phyloP scores from a whole-genome alignment of 768 basidiomycete genomes.

The Leccinum aurantiacum region DNA sequence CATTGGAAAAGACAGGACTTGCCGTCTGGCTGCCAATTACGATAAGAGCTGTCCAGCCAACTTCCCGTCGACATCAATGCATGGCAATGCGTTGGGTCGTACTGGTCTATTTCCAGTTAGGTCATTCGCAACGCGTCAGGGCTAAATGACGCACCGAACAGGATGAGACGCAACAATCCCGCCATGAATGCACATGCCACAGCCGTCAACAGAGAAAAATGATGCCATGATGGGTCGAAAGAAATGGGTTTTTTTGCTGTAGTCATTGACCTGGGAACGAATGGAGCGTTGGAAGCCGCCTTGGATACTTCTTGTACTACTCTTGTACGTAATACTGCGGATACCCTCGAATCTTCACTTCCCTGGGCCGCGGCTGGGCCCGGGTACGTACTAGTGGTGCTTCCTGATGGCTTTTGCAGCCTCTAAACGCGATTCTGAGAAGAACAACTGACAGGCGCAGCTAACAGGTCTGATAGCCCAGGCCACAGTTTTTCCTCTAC shows the following conservation, averaged over 20 bases:
- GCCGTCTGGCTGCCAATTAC: constrained; percentile 89
- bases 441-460: too few species aligned
- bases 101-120: constrained; percentile 48
- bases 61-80: constrained; percentile 68
- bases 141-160: constrained; percentile 42
- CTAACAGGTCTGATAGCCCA: too few species aligned
- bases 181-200: constrained; percentile 41
- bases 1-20: constrained; percentile 27
- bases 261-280: constrained; percentile 21
- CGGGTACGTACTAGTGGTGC: too few species aligned
- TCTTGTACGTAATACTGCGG: background rate
- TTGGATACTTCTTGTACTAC: background rate
- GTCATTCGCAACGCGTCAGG: constrained; percentile 2
- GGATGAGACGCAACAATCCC: constrained; percentile 42
- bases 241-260: constrained; percentile 29
- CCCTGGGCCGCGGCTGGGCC: too few species aligned
- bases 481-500: too few species aligned
- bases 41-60: constrained; percentile 69
- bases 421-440: too few species aligned
- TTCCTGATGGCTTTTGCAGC: too few species aligned
- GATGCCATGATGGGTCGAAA: constrained; percentile 50
- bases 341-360: background rate
- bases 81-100: constrained; percentile 72
- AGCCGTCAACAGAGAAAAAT: constrained; percentile 43
- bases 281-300: background rate